Percentiles rank a stretch among this genome's conserved stretches.
Evolutionary conservation across 805 yeast genomes (phyloP).

Genomic region (Candida yuanshanica): DNA sequence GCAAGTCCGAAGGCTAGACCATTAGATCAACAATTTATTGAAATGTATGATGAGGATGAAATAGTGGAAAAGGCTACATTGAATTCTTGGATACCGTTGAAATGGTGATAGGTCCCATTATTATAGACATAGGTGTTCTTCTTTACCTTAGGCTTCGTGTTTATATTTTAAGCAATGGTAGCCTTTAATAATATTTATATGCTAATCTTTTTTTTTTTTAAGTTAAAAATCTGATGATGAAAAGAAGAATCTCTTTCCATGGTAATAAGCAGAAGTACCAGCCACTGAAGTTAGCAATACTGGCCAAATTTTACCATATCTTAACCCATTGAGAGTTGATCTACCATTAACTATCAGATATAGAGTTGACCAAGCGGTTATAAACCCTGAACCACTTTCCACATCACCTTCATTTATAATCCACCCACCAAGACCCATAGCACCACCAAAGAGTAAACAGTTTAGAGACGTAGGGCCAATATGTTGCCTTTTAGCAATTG

Average conservation of each 20-base stretch:
- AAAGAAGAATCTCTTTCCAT: constrained; percentile 64
- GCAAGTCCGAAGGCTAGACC: constrained; percentile 95
- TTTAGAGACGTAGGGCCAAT: constrained; percentile 30
- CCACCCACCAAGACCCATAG: constrained; percentile 62
- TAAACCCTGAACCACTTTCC: constrained; percentile 75
- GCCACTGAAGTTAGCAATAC: constrained; percentile 54
- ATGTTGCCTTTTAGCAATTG: constrained; percentile 1
- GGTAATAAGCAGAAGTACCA: constrained; percentile 52
- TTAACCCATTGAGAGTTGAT: constrained; percentile 44
- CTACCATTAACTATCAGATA: constrained; percentile 69
- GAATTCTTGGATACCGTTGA: constrained; percentile 58
- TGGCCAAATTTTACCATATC: constrained; percentile 59
- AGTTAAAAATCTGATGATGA: not conserved
- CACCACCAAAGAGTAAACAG: constrained; percentile 54
- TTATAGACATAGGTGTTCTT: not conserved
- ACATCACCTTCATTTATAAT: constrained; percentile 74
- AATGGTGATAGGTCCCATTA: constrained; percentile 47
- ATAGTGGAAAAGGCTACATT: constrained; percentile 49
- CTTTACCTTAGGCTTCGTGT: not conserved
- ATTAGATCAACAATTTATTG: constrained; percentile 92
- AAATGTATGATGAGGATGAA: constrained; percentile 68
- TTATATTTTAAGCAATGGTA: too few species aligned
- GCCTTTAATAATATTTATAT: too few species aligned
- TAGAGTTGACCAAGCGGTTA: constrained; percentile 73
- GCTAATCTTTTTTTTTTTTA: constrained; percentile 21